Evolutionary conservation across 257 asterid genomes (phyloP), one percentile per base, ranked within the genome.

Genomic region (Solanum paucissectum): DNA sequence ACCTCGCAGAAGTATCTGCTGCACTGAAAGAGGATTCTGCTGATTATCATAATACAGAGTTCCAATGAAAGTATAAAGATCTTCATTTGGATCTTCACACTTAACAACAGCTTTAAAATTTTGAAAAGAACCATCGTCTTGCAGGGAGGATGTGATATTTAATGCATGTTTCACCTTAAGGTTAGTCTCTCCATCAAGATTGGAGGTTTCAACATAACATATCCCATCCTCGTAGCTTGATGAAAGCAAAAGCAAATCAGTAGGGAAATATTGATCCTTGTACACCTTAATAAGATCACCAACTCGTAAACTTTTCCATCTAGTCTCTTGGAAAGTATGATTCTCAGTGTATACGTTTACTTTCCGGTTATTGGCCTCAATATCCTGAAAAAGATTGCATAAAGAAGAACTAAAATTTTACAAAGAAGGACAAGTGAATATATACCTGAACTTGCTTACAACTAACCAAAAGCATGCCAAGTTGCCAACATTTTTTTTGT

Each of bases 21-120:
- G 97, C 85, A 93, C 88, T 16, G 99, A 95, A 88, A 97, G 94
- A 25, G 98, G 96, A 84, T 92, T 88, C 76, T 88, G 95, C 72
- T 92, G 93, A 32, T 89, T 93, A 12, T 91, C 88, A 42, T 89
- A 92, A 85, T 87, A 87, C 72, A 97, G 87, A 84, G 98, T 93
- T 85, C 99, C 99, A 7, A 97, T 90, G 40, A 95, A 97, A 20
- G 98, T 44, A 86, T 97, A 97, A 88, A 97, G 98, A 94, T 97
- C 96, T 72, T 97, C 99, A 29, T 97, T 95, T 71, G 99, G 98
- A 88, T 97, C 99, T 90, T 97, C 99, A 83, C 98, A 95, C 90
- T 93, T 95, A 88, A 97, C 87, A 68, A 94, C 89, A 42, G 98
- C 98, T 88, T 89, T 95, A 73, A 97, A 95, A 62, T 90, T 90